These are phyloP conservation scores for Pythium pectinolyticum DNA, from an alignment of 352 stramenopile species.

Conservation along the genomic window DNA sequence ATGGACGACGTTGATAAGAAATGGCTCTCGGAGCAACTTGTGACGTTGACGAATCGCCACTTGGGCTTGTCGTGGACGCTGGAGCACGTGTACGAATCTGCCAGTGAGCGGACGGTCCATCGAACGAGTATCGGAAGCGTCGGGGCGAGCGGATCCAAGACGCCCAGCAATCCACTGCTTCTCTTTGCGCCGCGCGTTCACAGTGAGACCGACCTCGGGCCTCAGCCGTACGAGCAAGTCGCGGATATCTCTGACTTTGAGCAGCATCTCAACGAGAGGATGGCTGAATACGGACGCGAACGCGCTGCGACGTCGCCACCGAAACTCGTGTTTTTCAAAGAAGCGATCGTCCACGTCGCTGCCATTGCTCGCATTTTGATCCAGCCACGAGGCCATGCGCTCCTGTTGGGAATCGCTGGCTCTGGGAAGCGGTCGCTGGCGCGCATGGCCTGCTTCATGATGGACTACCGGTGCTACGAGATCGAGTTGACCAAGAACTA, in stretches of 20 bases:
- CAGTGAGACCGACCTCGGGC: slow-evolving; percentile 12
- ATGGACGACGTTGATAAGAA: slow-evolving; percentile 76
- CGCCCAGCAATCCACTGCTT: background rate
- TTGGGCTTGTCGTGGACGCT: slow-evolving; percentile 72
- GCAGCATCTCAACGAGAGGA: slow-evolving; percentile 44
- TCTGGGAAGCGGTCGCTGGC: slow-evolving; percentile 84
- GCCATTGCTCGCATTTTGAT: slow-evolving; percentile 82
- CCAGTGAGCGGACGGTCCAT: background rate
- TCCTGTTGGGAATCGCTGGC: slow-evolving; percentile 88
- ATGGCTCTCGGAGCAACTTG: slow-evolving; percentile 86
- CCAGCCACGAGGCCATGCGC: slow-evolving; percentile 81
- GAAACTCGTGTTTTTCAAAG: slow-evolving; percentile 78
- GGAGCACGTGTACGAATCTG: slow-evolving; percentile 35
- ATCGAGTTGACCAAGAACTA: slow-evolving; percentile 90
- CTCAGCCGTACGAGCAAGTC: slow-evolving; percentile 60
- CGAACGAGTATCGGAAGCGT: background rate
- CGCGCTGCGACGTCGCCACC: slow-evolving; percentile 21
- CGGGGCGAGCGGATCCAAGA: background rate
- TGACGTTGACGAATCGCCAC: slow-evolving; percentile 54
- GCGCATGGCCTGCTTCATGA: slow-evolving; percentile 74
- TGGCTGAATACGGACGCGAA: slow-evolving; percentile 45
- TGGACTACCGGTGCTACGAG: slow-evolving; percentile 68
- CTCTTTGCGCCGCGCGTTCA: slow-evolving; percentile 6
- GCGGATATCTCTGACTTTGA: slow-evolving; percentile 64
- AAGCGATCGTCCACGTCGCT: slow-evolving; percentile 84